Base-by-base conservation (phyloP, 2,329 filamentous ascomycete genomes). In the Epichloe baconii region DNA sequence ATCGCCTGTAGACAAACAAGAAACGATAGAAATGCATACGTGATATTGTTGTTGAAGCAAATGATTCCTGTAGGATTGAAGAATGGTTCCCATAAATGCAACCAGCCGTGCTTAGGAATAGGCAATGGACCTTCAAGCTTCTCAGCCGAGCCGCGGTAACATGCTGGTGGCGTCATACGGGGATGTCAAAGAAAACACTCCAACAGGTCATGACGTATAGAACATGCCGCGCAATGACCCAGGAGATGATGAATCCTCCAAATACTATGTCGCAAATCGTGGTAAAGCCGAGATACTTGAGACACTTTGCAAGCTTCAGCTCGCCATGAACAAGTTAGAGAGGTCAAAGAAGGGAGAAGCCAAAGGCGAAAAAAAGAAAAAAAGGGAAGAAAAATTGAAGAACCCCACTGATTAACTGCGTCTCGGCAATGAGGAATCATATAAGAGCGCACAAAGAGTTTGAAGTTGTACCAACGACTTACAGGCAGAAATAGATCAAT, bases 401-500 rank as follows among this genome's bases (percentile, higher is more conserved):
- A 10, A 31, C 26, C 26, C 8, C 8, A 10, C 3, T 31, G 26
- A 31, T 31, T 10, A 4, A 10, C 3, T 31, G 26, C 26, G 26
- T 10, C 8, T 31, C 26, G 8, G 26, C 26, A 31, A 31, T 10
- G 26, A 31, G 26, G 8, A 31, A 31, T 10, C 8, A 31, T 4
- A 10, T 31, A 65, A 38, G 12, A n/a, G 12, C 12, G 15, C 36
- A 38, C 5, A 7, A n/a, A n/a, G 15, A n/a, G 36, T 14, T 37
- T 12, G 14, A 7, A 17, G 15, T 42, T 21, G 40, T 10, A 21
- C n/a, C 15, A n/a, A 21, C 19, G 21, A 44, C 42, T 11, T 73
- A 95, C 88, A 44, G 91, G 86, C 41, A 98, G 76, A 54, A 95
- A 77, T 48, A 95, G 76, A 63, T 97, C 93, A 45, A 94, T 88